Percentiles rank a stretch among this genome's conserved stretches.
Conservation (phyloP, 805 yeast species). For the Brettanomyces bruxellensis region DNA sequence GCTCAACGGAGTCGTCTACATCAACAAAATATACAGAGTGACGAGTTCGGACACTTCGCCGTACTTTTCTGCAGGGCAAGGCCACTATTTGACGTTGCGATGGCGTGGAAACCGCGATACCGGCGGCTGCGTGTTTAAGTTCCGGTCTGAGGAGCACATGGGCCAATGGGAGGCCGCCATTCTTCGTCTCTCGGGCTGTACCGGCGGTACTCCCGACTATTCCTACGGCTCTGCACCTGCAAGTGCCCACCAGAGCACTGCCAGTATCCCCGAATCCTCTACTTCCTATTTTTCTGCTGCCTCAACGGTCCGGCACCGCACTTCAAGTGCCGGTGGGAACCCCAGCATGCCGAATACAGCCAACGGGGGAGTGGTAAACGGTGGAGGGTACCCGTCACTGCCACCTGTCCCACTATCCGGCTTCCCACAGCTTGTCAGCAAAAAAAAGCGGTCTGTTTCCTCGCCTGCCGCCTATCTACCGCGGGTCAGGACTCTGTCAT, state of each 20-base stretch:
- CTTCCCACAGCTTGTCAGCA: background rate
- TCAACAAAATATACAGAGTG: conserved; percentile 18
- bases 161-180: conserved; percentile 74
- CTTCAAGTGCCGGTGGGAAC: background rate
- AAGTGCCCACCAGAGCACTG: conserved; percentile 2
- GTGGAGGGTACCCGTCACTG: background rate
- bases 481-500: background rate
- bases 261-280: conserved; percentile 5
- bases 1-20: conserved; percentile 24
- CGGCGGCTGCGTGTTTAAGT: conserved; percentile 76
- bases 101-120: conserved; percentile 86
- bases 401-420: background rate
- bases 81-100: conserved; percentile 54
- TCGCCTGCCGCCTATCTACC: conserved; percentile 9
- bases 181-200: conserved; percentile 30
- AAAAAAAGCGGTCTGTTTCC: conserved; percentile 5
- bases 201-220: background rate
- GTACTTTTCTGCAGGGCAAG: conserved; percentile 22
- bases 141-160: conserved; percentile 75
- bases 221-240: conserved; percentile 1
- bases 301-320: too few species aligned
- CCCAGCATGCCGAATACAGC: conserved; percentile 4
- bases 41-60: conserved; percentile 23
- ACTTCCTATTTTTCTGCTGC: background rate
- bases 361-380: background rate